phyloP scores from a whole-genome alignment of 2,329 filamentous ascomycete species.

The Zymoseptoria brevis region DNA sequence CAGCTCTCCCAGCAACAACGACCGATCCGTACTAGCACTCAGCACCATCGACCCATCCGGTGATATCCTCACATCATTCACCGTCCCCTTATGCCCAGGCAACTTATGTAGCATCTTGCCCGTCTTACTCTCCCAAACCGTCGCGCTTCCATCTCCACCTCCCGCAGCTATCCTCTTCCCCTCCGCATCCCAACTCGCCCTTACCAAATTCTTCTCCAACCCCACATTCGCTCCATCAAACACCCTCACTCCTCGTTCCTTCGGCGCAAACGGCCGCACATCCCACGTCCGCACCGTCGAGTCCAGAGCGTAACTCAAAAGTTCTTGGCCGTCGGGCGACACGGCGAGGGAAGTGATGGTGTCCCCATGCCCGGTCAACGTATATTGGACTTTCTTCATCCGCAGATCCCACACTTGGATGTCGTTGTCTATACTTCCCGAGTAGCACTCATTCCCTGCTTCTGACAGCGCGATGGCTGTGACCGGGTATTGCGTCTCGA shows the following conservation, averaged over 20 bases:
- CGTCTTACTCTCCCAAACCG: constrained; percentile 83
- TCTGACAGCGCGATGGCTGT: constrained; percentile 88
- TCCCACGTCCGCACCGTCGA: constrained; percentile 94
- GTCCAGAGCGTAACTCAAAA: constrained; percentile 90
- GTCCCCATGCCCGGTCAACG: constrained; percentile 81
- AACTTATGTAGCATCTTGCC: constrained; percentile 91
- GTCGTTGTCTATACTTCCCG: constrained; percentile 91
- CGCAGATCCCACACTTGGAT: constrained; percentile 96
- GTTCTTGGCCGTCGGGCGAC: constrained; percentile 85
- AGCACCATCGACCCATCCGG: constrained; percentile 68
- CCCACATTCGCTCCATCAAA: constrained; percentile 88
- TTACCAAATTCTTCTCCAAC: constrained; percentile 83
- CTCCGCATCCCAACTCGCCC: constrained; percentile 79
- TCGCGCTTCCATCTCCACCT: constrained; percentile 80
- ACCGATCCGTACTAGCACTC: constrained; percentile 30
- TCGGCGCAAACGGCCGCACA: constrained; percentile 85
- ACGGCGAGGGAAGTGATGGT: constrained; percentile 83
- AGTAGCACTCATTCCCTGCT: constrained; percentile 90
- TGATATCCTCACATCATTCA: constrained; percentile 89
- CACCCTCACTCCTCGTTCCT: constrained; percentile 73
- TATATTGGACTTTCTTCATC: constrained; percentile 82
- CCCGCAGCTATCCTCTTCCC: constrained; percentile 84
- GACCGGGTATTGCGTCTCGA: constrained; percentile 85
- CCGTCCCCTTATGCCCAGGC: constrained; percentile 87
- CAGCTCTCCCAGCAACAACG: constrained; percentile 28